Evolutionary conservation across 2,329 filamentous ascomycete species (phyloP), one percentile per base, ranked within the genome.

Genomic region (Lojkania enalia): DNA sequence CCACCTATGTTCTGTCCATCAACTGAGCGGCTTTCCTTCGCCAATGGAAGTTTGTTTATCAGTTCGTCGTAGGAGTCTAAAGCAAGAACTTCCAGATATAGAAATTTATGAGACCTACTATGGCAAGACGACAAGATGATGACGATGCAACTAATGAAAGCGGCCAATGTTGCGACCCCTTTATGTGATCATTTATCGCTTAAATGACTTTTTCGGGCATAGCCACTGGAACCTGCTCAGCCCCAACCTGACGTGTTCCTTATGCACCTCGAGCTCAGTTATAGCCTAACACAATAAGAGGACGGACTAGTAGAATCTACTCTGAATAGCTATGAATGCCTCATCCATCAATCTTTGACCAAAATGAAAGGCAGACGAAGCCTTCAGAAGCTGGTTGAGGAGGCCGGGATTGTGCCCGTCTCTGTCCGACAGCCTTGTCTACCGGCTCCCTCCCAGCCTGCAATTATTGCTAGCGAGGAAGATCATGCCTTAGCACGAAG

Each of bases 391-490:
- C 55, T 69, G 21, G 54, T 67, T 14, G 52, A 49, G 25, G 53
- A 57, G 39, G 61, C 62, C 11, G 64, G 64, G 21, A 53, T 69
- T 29, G 50, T 35, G 16, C 60, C 57, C 4, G 51, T 57, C 30
- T 40, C 55, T 43, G 53, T 39, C 23, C 64, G 61, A 30, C 60
- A 66, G 51, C 63, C 58, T 39, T 65, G 57, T 47, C 51, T 69
- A 18, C 61, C 65, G 16, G 58, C 64, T 31, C 63, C 66, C 20
- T 55, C 57, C 15, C 62, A 64, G 51, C 54, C 62, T 32, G 56
- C 54, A 20, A 50, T 62, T 30, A 44, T 56, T 27, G 55, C 57
- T 25, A 67, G 60, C 46, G 61, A 67, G 15, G 63, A 64, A 20
- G 65, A 69, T 49, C 59, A 60, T 40, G 42, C 35, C 13, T 54